A percentile compares a stretch with the other conserved stretches of the same genome.
Evolutionary conservation across 805 yeast species (phyloP).

Genomic region (Nakazawaea laoshanensis): DNA sequence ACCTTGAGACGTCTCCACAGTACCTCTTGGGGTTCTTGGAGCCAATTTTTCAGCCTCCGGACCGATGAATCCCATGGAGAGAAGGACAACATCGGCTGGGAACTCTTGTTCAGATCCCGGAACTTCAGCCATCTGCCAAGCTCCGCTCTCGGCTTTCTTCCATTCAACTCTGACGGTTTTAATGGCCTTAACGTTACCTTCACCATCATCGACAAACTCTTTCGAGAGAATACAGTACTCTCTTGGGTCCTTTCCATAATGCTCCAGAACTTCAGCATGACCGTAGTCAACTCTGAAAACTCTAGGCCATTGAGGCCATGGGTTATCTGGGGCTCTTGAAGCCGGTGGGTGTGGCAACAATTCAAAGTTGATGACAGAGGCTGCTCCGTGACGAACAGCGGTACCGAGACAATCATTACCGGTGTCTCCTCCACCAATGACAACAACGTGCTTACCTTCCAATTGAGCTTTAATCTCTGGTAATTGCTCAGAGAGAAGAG

Average conservation of each 20-base stretch:
- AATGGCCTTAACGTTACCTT: constrained; percentile 91
- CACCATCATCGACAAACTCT: constrained; percentile 91
- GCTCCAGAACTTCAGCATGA: constrained; percentile 89
- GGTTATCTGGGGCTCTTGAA: constrained; percentile 85
- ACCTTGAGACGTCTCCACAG: constrained; percentile 56
- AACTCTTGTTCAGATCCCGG: constrained; percentile 92
- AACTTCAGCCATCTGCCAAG: constrained; percentile 98
- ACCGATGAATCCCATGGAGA: constrained; percentile 97
- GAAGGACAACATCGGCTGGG: constrained; percentile 88
- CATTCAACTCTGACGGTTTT: constrained; percentile 97
- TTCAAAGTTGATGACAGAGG: constrained; percentile 89
- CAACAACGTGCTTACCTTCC: constrained; percentile 85
- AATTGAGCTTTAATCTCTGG: constrained; percentile 65
- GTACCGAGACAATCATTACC: constrained; percentile 99
- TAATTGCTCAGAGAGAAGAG: constrained; percentile 73
- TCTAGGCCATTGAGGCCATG: constrained; percentile 99
- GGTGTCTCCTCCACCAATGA: constrained; percentile 99
- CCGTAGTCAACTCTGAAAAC: constrained; percentile 97
- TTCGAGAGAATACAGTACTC: constrained; percentile 92
- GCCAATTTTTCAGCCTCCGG: constrained; percentile 80
- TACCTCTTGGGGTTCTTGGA: constrained; percentile 76
- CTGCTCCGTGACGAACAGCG: constrained; percentile 93
- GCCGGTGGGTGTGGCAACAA: constrained; percentile 87
- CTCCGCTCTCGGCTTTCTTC: constrained; percentile 92
- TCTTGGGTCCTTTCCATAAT: constrained; percentile 96